Evolutionary conservation across 176 grass and related monocot species (phyloP).

Genomic region (Themeda triandra): DNA sequence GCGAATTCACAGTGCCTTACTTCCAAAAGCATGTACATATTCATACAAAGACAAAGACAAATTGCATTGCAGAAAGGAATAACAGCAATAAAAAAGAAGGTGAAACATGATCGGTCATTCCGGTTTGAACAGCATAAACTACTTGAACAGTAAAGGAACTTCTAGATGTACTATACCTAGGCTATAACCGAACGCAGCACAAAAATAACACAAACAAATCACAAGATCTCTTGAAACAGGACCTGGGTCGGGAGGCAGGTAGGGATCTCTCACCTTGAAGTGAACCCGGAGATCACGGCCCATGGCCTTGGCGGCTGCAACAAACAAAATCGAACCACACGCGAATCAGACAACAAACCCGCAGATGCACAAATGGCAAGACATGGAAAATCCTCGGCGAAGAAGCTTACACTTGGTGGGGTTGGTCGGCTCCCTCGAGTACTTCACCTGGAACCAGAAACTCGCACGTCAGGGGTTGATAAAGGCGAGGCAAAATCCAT

Average conservation of each 20-base stretch:
- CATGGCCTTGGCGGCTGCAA: constrained; percentile 82
- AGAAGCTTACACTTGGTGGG: constrained; percentile 73
- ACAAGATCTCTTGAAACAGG: not conserved
- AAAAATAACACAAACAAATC: not conserved
- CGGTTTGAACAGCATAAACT: not conserved
- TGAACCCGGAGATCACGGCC: constrained; percentile 86
- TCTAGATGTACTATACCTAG: not conserved
- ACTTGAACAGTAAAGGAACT: not conserved
- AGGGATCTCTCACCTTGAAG: constrained; percentile 61
- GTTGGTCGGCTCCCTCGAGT: constrained; percentile 64
- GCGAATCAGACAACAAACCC: constrained; percentile 28
- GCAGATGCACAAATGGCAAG: not conserved
- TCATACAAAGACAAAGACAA: not conserved
- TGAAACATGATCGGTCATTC: not conserved
- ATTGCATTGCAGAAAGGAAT: not conserved
- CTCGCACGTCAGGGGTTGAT: constrained; percentile 1
- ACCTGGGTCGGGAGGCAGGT: not conserved
- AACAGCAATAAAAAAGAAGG: not conserved
- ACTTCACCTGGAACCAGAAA: constrained; percentile 57
- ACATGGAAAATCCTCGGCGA: not conserved
- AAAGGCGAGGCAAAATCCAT: not conserved
- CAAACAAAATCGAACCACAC: constrained; percentile 9
- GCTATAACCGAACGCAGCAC: not conserved
- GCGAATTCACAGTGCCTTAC: too few species aligned
- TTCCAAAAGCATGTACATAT: not conserved